Base-by-base conservation (phyloP, 148 eudicot species). In the Drosera capensis region DNA sequence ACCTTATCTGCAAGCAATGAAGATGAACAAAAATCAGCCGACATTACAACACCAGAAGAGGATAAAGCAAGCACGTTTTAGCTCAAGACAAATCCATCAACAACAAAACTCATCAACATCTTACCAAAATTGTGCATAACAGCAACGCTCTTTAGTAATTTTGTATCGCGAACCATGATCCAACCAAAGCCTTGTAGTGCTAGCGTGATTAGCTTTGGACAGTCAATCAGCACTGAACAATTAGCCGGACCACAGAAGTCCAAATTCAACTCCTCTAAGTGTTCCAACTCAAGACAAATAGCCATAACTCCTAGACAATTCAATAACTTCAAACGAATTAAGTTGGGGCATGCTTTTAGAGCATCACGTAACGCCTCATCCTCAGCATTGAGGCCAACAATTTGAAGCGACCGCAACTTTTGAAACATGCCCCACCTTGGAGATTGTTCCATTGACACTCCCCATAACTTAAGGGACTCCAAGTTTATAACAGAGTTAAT, bases 121-220 rank as follows among this genome's bases (percentile, higher is more conserved):
- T 15, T 73, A 86, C 97, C 97, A 60, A 72, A 47, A 68, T 68
- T 80, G 44, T 84, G 84, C 45, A 87, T 70, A 47, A 90, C 67
- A 31, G 81, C 57, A 26, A 90, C 83, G 43, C 59, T 49, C 11
- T 59, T 71, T 40, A 90, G 67, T 41, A 58, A 68, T 40, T 65
- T 64, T 25, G 97, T 75, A 47, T 73, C 76, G 2, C 25, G 70
- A 41, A 80, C 87, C 30, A 73, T 58, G 4, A 90, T 69, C 70
- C 78, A 71, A 38, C 93, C 72, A 64, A 87, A 80, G 38, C 97
- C 97, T 63, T 84, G 93, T 16, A 90, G 75, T 58, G 80, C 95
- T 23, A 90, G 82, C 9, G 18, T 56, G 38, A 70, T 71, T 48
- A 84, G 67, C 50, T 65, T 73, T 0, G 82, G 71, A 52, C 93